A percentile compares a stretch with the other conserved stretches of the same genome.
Evolutionary conservation across 768 basidiomycete species (phyloP).

Genomic region (Phanerochaete sordida): DNA sequence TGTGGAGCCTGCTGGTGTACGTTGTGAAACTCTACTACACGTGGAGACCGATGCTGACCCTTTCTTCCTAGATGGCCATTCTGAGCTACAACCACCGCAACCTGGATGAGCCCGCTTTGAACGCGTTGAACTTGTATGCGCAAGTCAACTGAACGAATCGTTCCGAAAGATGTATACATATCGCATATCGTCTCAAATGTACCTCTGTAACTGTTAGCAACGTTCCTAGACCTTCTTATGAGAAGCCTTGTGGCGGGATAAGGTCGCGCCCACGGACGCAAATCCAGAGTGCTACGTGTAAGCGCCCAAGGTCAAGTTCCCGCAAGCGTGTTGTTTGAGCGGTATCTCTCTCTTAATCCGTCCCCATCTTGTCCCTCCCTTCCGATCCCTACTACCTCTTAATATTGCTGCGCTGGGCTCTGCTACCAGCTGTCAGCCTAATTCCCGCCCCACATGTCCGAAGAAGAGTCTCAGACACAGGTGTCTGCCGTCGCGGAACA

Average conservation of each 20-base stretch:
- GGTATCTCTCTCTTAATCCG: conserved; percentile 3
- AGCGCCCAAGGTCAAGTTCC: background rate
- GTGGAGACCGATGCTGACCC: conserved; percentile 9
- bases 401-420: conserved; percentile 12
- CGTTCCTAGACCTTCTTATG: no score
- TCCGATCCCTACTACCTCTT: conserved; percentile 5
- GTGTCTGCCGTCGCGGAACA: conserved; percentile 13
- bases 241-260: no score
- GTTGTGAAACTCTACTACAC: background rate
- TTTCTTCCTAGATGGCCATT: conserved; percentile 57
- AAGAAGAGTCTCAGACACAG: conserved; percentile 26
- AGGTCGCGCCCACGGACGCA: no score
- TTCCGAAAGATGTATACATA: background rate
- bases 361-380: conserved; percentile 4
- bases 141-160: conserved; percentile 3
- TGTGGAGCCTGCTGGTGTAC: conserved; percentile 80
- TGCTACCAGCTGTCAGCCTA: conserved; percentile 10
- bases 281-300: background rate
- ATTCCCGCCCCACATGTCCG: conserved; percentile 30
- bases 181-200: no score
- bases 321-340: conserved; percentile 5
- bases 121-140: conserved; percentile 69
- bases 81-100: conserved; percentile 82
- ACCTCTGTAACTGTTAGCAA: no score
- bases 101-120: conserved; percentile 72